A percentile compares a stretch with the other conserved stretches of the same genome.
Conservation (phyloP, 257 asterid genomes). For the Apocynum venetum region DNA sequence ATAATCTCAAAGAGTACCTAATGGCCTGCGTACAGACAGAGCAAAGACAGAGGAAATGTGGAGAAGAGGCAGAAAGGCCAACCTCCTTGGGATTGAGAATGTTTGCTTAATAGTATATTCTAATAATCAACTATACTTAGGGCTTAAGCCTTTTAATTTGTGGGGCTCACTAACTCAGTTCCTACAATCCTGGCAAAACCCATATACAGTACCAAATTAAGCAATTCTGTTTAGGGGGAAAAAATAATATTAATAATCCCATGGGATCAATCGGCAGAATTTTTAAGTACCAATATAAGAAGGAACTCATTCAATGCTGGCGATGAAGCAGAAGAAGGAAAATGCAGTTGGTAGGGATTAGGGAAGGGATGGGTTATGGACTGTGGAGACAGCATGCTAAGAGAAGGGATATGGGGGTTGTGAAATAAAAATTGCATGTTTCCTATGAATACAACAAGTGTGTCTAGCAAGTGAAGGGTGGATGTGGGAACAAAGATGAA, state of each 20-base stretch:
- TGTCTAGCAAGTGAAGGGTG: slow-evolving; percentile 40
- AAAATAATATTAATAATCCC: background rate
- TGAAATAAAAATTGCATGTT: slow-evolving; percentile 45
- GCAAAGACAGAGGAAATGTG: slow-evolving; percentile 12
- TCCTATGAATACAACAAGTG: slow-evolving; percentile 42
- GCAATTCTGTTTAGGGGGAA: too few species aligned
- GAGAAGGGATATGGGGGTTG: slow-evolving; percentile 41
- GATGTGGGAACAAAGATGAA: slow-evolving; percentile 34
- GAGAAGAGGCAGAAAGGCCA: slow-evolving; percentile 18
- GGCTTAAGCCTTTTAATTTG: background rate
- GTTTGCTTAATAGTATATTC: background rate
- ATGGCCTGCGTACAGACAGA: slow-evolving; percentile 16
- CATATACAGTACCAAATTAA: background rate
- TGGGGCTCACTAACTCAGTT: slow-evolving; percentile 18
- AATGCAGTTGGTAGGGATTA: background rate
- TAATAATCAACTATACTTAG: background rate
- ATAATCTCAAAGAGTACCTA: slow-evolving; percentile 22
- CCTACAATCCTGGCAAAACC: slow-evolving; percentile 16
- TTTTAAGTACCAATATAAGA: too few species aligned
- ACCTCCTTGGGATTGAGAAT: slow-evolving; percentile 36
- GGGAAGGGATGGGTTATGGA: slow-evolving; percentile 26
- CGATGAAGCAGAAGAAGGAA: too few species aligned
- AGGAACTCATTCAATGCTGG: background rate
- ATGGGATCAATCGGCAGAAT: too few species aligned
- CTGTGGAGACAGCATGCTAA: slow-evolving; percentile 44